Base-by-base conservation (phyloP, 352 stramenopile species). In the Peronospora farinosa region DNA sequence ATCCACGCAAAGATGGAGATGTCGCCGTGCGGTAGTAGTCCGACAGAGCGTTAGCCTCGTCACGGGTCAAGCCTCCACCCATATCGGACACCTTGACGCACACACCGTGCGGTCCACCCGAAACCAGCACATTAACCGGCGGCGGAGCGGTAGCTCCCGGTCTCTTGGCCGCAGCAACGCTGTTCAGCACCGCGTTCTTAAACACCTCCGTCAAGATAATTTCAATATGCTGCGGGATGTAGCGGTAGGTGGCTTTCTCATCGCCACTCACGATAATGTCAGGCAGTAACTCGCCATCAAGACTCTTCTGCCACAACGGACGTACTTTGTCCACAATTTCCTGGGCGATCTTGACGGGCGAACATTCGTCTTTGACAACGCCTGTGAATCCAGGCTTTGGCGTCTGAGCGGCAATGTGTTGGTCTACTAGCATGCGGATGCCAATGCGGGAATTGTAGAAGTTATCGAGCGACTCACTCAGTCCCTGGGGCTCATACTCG, bases 391-490 rank as follows among this genome's bases (percentile, higher is more conserved):
- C 80, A 2, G 58, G 46, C 7, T 45, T 56, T 0, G 78, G 78
- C 5, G 68, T 79, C 59, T 88, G 76, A 16, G 74, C 70, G 0
- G 78, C 80, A 2, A 86, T 6, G 51, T 92, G 80, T 54, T 92
- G 80, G 55, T 92, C 80, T 61, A 89, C 69, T 38, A 92, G 72
- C 76, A 86, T 88, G 40, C 80, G 78, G 43, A 89, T 88, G 47
- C 78, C 72, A 44, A 92, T 92, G 30, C 80, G 74, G 27, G 80
- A 92, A 61, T 86, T 87, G 64, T 92, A 92, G 42, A 92, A 89
- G 45, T 74, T 72, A 47, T 89, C 78, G 30, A 92, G 77, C 36
- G 78, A 78, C n/a, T 69, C 61, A 25, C 60, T 75, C 3, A 88
- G 60, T 0, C 70, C 76, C 30, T 76, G 54, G 0, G 74, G 80